These are phyloP conservation scores for Fusarium transvaalense DNA, from an alignment of 2,329 filamentous ascomycete species.

Conservation along the genomic window DNA sequence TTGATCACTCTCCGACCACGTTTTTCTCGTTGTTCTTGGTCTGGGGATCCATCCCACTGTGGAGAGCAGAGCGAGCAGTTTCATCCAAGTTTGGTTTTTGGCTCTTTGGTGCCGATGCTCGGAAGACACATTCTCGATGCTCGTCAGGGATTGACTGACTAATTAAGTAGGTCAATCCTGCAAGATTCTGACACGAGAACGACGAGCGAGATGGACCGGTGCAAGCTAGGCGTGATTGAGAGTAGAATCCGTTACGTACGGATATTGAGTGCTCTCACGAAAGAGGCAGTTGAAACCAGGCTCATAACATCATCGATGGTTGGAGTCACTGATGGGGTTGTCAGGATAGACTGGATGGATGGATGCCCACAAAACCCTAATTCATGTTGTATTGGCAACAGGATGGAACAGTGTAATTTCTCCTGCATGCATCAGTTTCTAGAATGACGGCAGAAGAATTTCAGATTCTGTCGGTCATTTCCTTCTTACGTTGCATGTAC, in stretches of 20 bases:
- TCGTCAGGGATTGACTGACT: neutral
- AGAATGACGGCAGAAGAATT: constrained; percentile 51
- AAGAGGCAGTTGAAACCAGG: neutral
- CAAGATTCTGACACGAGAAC: constrained; percentile 19
- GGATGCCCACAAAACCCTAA: constrained; percentile 34
- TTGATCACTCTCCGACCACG: constrained; percentile 27
- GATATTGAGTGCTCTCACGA: neutral
- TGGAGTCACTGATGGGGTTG: neutral
- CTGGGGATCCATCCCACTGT: constrained; percentile 24
- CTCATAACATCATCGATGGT: neutral
- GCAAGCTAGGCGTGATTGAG: constrained; percentile 8
- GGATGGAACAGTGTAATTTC: constrained; percentile 25
- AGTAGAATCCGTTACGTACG: constrained; percentile 10
- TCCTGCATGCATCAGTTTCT: constrained; percentile 46
- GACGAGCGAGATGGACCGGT: neutral
- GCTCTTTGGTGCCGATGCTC: neutral
- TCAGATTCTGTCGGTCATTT: constrained; percentile 18
- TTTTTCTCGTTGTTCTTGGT: constrained; percentile 8
- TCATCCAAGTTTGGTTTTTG: neutral
- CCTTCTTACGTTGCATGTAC: constrained; percentile 3
- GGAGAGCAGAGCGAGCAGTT: constrained; percentile 9
- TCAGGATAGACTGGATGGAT: too few species aligned
- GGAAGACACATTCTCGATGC: neutral
- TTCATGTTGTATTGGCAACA: constrained; percentile 15
- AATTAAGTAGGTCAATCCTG: constrained; percentile 14